These are phyloP conservation scores for Pedinophyceae sp. DNA, from an alignment of 139 green algal genomes.

Conservation along the genomic window DNA sequence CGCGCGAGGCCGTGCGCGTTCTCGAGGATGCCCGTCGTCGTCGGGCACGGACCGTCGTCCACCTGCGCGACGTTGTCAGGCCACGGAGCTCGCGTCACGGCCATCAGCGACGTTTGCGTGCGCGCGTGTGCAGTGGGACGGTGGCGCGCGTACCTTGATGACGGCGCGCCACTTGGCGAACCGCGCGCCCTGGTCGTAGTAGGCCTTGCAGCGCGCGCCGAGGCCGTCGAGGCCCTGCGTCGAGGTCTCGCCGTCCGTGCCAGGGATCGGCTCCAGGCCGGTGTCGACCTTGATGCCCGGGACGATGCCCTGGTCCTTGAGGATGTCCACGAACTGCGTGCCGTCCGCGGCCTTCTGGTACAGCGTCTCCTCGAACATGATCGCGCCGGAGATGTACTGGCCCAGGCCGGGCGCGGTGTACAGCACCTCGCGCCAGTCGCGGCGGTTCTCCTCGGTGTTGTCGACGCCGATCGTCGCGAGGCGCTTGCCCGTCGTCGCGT, in stretches of 20 bases:
- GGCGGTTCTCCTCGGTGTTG: constrained; percentile 69
- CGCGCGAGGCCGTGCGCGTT: constrained; percentile 80
- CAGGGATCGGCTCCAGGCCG: constrained; percentile 23
- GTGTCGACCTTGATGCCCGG: constrained; percentile 88
- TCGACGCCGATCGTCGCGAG: constrained; percentile 60
- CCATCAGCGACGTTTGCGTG: no score
- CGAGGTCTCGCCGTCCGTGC: constrained; percentile 28
- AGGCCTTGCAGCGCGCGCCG: constrained; percentile 41
- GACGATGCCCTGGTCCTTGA: constrained; percentile 41
- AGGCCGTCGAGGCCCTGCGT: constrained; percentile 70
- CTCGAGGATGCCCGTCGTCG: constrained; percentile 59
- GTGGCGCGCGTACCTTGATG: no score
- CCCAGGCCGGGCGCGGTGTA: constrained; percentile 62
- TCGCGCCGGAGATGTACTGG: constrained; percentile 77
- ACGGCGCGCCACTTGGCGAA: constrained; percentile 91
- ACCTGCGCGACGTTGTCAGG: no score
- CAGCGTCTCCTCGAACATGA: constrained; percentile 97
- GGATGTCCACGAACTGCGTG: constrained; percentile 46
- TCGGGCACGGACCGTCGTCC: constrained; percentile 30
- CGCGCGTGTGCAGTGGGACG: no score
- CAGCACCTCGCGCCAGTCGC: constrained; percentile 63
- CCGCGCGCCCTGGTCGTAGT: constrained; percentile 50
- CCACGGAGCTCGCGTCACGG: no score
- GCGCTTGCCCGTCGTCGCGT: constrained; percentile 71
- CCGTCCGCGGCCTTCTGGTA: constrained; percentile 38